Base-by-base conservation (phyloP, 257 asterid species). In the Nicotiana tomentosiformis region DNA sequence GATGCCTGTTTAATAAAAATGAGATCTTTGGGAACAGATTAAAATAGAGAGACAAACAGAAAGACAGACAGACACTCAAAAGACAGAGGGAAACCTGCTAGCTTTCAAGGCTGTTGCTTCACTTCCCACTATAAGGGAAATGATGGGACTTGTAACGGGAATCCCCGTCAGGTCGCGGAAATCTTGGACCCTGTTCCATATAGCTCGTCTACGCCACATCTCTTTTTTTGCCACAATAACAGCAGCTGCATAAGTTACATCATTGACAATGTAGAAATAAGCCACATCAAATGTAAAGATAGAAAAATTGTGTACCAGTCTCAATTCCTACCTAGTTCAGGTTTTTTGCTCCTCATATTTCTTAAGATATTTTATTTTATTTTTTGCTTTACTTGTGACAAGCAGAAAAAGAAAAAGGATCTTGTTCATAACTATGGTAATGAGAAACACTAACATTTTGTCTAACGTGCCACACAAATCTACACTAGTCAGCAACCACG, bases 41-140 rank as follows among this genome's bases (percentile, higher is more conserved):
- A 70, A 68, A 6, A 62, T 55, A 68, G 43, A 77, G 69, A 32
- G 61, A 57, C 32, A 69, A 32, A 62, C 49, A 10, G 83, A 66
- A 58, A 76, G 76, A 82, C 49, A 4, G 32, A 29, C 23, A 37
- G 18, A 26, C 8, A n/a, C n/a, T n/a, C 46, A 32, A 35, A 62
- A 76, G 60, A 26, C 82, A 32, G 35, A 11, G 81, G 77, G 20
- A 74, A 37, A 95, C 99, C 98, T 83, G 97, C 98, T 96, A 85
- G 98, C 97, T 91, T 91, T 91, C 77, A 96, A 90, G 82, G 99
- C 99, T 90, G 89, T 94, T 78, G 86, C 92, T 89, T 94, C 99
- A 84, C 89, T 88, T 78, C 98, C 99, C 66, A 96, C 97, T 23
- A 96, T 84, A 58, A 96, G 87, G 51, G 91, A 89, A 80, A 89